Percentiles rank a stretch among this genome's conserved stretches.
Conservation (phyloP, 2,329 filamentous ascomycete genomes). For the Nannizziopsis arthrosporioides region DNA sequence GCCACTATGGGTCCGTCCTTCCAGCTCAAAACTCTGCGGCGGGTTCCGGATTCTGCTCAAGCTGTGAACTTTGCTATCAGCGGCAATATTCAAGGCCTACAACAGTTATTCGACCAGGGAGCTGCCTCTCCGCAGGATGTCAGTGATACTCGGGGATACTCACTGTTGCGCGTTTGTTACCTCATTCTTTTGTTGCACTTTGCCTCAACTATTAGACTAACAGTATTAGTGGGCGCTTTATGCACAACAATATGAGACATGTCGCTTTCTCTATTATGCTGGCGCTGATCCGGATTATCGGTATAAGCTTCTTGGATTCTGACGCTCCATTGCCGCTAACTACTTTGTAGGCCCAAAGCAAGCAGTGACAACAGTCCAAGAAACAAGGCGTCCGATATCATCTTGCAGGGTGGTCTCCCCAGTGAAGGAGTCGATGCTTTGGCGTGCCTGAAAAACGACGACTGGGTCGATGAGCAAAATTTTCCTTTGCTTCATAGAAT, state of each 20-base stretch:
- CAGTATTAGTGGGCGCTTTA: slow-evolving; percentile 23
- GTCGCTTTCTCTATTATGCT: slow-evolving; percentile 20
- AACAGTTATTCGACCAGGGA: slow-evolving; percentile 21
- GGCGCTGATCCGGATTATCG: slow-evolving; percentile 23
- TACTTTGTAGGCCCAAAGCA: slow-evolving; percentile 14
- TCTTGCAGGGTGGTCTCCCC: slow-evolving; percentile 16
- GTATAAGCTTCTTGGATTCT: background rate
- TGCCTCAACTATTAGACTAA: too few relatives aligned
- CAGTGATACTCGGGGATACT: slow-evolving; percentile 24
- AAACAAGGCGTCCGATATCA: slow-evolving; percentile 18
- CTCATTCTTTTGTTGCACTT: too few relatives aligned
- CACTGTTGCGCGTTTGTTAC: slow-evolving; percentile 16
- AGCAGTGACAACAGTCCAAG: slow-evolving; percentile 17
- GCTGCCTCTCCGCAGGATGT: slow-evolving; percentile 24
- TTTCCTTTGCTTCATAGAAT: slow-evolving; percentile 19
- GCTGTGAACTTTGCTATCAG: slow-evolving; percentile 22
- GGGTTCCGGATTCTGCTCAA: slow-evolving; percentile 21
- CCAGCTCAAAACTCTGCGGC: slow-evolving; percentile 20
- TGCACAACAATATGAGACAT: slow-evolving; percentile 23
- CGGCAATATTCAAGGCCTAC: slow-evolving; percentile 23
- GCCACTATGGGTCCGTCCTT: slow-evolving; percentile 11
- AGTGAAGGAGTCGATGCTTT: slow-evolving; percentile 12
- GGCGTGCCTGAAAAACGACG: slow-evolving; percentile 12
- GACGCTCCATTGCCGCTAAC: too few relatives aligned
- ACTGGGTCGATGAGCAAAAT: slow-evolving; percentile 19